Conservation (phyloP, 2,329 filamentous ascomycete species). For the Fusarium euwallaceae region DNA sequence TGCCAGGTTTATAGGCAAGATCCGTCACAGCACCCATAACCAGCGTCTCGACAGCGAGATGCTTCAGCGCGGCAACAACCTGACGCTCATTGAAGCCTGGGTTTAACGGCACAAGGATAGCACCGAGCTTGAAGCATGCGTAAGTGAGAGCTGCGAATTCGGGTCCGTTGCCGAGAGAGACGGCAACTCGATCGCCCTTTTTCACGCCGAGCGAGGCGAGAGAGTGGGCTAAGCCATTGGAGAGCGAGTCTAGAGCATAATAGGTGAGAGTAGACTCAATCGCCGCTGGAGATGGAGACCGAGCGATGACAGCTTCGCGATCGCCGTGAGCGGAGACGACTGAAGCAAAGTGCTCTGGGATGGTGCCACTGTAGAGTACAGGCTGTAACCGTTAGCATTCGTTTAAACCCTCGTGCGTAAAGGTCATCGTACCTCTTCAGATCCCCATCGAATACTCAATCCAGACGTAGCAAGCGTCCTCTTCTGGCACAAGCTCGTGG, state of each 20-base stretch:
- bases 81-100: constrained; percentile 87
- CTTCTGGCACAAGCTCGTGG: constrained; percentile 13
- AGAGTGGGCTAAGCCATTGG: constrained; percentile 80
- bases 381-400: constrained; percentile 62
- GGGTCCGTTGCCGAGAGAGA: constrained; percentile 86
- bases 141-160: constrained; percentile 91
- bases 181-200: constrained; percentile 87
- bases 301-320: constrained; percentile 68
- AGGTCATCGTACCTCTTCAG: constrained; percentile 46
- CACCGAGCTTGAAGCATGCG: constrained; percentile 94
- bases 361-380: constrained; percentile 74
- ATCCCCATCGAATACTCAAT: constrained; percentile 48
- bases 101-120: constrained; percentile 92
- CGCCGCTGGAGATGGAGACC: constrained; percentile 56
- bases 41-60: constrained; percentile 79
- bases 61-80: constrained; percentile 81
- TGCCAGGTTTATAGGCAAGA: constrained; percentile 73
- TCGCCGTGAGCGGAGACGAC: constrained; percentile 76
- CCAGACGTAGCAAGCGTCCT: constrained; percentile 38
- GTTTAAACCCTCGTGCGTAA: neutral
- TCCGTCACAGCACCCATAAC: constrained; percentile 92
- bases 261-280: constrained; percentile 81
- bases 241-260: constrained; percentile 78
- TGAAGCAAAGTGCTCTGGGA: constrained; percentile 78
- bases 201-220: constrained; percentile 77